Evolutionary conservation across 2,329 filamentous ascomycete genomes (phyloP), one percentile per base, ranked within the genome.

Genomic region (Neofusicoccum cordaticola): DNA sequence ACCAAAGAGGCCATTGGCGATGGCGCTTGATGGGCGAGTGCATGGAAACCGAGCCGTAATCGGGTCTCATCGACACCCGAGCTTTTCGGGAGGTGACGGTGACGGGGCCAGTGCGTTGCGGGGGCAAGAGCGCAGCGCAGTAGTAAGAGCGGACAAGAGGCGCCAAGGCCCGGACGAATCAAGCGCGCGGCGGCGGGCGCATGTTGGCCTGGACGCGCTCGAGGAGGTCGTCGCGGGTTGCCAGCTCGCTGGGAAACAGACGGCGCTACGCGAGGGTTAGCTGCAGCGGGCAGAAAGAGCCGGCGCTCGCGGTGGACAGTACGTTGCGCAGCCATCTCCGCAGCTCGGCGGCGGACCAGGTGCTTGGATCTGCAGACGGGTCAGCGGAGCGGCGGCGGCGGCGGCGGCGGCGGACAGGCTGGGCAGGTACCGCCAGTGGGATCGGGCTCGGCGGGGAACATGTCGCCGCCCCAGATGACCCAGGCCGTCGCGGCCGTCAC

Each of bases 301-400:
- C 17, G 17, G 37, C 7, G 17, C 39, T 4, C 4, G 8, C 4
- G 48, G 58, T 5, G 39, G 3, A 82, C 89, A 31, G 78, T 84
- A 97, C 94, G 71, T 85, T 86, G 51, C 87, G 86, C 58, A 98
- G 81, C 93, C 93, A 98, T 72, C 88, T 83, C 67, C 87, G 84
- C 77, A 96, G 82, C 72, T 98, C 92, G 53, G 92, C 89, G 64
- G 84, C 82, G 0, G 91, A 92, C 94, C 94, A 98, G 9, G 77
- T 81, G 47, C 85, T 82, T 2, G 88, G 88, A 67, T 89, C 87
- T 88, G 65, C 27, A 19, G 39, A 50, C 2, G 45, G 41, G 37
- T 51, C 39, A 53, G 19, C 17, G 64, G 8, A 42, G 62, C 17
- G 27, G 17, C 12, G 37, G 37, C 11, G 31, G 12, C 19, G 19